phyloP scores from a whole-genome alignment of 139 green algal genomes.

The Micractinium sp. region DNA sequence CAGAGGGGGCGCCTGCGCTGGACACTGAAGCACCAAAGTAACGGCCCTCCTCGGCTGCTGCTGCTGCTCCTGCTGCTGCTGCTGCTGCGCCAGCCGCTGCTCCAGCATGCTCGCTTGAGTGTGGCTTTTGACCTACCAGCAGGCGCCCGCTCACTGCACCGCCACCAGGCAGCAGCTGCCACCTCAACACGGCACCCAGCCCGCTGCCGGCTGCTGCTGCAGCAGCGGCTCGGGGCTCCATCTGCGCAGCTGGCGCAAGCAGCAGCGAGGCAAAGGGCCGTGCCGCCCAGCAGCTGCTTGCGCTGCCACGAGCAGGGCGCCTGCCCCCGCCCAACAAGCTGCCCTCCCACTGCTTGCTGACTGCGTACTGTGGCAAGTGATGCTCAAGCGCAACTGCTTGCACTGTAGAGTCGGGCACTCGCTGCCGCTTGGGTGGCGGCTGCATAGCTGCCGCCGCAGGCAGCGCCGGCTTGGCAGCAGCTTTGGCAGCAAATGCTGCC shows the following conservation, averaged over 20 bases:
- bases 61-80: not conserved
- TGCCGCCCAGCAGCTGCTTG: not conserved
- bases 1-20: not conserved
- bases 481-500: not conserved
- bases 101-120: not conserved
- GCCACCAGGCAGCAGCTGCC: slow-evolving; percentile 7
- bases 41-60: not conserved
- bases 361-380: not conserved
- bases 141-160: not conserved
- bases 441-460: not conserved
- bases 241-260: not conserved
- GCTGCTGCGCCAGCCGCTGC: not conserved
- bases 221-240: not conserved
- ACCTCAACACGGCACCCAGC: not conserved
- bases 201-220: not conserved
- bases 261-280: slow-evolving; percentile 16
- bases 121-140: not conserved
- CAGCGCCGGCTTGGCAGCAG: too few relatives aligned
- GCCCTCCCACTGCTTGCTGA: not conserved
- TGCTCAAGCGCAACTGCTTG: not conserved
- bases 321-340: not conserved
- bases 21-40: not conserved
- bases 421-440: not conserved
- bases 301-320: not conserved
- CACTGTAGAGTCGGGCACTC: not conserved